These are phyloP conservation scores for Metschnikowia corniflorae DNA, from an alignment of 805 yeast genomes.

Conservation along the genomic window DNA sequence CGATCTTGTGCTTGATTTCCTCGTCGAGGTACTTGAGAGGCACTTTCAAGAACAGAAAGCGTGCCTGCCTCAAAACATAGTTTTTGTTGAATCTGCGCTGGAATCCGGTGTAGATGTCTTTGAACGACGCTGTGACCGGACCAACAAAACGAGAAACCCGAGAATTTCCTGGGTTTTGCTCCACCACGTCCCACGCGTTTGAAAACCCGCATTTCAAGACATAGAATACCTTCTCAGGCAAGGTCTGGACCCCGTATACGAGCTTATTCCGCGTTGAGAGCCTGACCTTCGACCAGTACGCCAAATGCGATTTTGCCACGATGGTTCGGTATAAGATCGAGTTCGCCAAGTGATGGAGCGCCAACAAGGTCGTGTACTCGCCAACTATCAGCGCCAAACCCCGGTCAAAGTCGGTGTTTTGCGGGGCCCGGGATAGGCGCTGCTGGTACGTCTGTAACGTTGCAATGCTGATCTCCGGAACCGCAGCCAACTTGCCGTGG, in stretches of 20 bases:
- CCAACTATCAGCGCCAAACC: constrained; percentile 19
- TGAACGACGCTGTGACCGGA: constrained; percentile 4
- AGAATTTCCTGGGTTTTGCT: background rate
- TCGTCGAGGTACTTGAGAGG: constrained; percentile 24
- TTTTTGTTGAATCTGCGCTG: constrained; percentile 11
- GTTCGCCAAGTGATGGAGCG: constrained; percentile 29
- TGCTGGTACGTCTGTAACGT: constrained; percentile 8
- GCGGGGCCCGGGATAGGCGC: constrained; percentile 2
- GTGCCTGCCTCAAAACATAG: constrained; percentile 13
- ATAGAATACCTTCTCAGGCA: constrained; percentile 24
- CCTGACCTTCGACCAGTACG: constrained; percentile 33
- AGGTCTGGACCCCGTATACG: constrained; percentile 33
- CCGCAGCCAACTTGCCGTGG: constrained; percentile 9
- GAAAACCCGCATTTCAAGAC: constrained; percentile 2
- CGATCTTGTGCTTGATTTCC: constrained; percentile 26
- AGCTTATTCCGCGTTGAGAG: constrained; percentile 24
- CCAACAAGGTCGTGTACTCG: constrained; percentile 23
- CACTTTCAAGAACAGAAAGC: constrained; percentile 12
- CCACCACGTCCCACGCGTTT: constrained; percentile 1
- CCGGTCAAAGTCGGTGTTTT: constrained; percentile 7
- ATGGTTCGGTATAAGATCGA: constrained; percentile 33
- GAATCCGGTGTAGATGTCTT: constrained; percentile 1
- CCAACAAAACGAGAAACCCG: background rate
- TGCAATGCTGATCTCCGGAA: constrained; percentile 14
- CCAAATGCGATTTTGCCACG: constrained; percentile 28